phyloP scores from a whole-genome alignment of 2,329 filamentous ascomycete species.

The Trichoderma semiorbis region DNA sequence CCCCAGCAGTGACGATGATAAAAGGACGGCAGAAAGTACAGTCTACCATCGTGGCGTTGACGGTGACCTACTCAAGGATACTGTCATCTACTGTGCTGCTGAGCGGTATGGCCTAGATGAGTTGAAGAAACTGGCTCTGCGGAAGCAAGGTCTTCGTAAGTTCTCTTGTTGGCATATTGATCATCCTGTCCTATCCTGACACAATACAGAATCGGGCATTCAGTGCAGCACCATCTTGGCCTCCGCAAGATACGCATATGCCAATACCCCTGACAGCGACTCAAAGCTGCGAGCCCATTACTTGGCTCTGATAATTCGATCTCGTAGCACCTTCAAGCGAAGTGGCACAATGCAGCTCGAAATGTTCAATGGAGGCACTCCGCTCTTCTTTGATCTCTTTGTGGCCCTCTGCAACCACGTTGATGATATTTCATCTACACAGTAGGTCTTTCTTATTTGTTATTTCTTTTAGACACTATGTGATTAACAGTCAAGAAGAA shows the following conservation, averaged over 20 bases:
- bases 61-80: slow-evolving; percentile 76
- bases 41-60: slow-evolving; percentile 65
- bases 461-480: not conserved
- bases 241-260: slow-evolving; percentile 86
- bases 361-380: slow-evolving; percentile 80
- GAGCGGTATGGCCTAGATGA: slow-evolving; percentile 80
- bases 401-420: slow-evolving; percentile 91
- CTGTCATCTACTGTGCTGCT: slow-evolving; percentile 85
- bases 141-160: slow-evolving; percentile 82
- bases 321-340: slow-evolving; percentile 82
- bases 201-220: slow-evolving; percentile 63
- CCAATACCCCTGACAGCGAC: slow-evolving; percentile 82
- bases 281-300: slow-evolving; percentile 91
- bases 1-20: slow-evolving; percentile 40
- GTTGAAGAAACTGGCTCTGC: slow-evolving; percentile 77
- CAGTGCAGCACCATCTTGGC: slow-evolving; percentile 80
- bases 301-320: slow-evolving; percentile 86
- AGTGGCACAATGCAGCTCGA: slow-evolving; percentile 95
- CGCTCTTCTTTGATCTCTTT: slow-evolving; percentile 90
- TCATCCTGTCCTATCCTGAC: slow-evolving; percentile 10
- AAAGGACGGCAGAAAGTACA: slow-evolving; percentile 55
- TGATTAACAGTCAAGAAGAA: slow-evolving; percentile 23
- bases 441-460: slow-evolving; percentile 41
- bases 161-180: slow-evolving; percentile 18
- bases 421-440: slow-evolving; percentile 59